Percentiles rank a stretch among this genome's conserved stretches.
These are phyloP conservation scores for Psilocybe cyanescens DNA, from an alignment of 768 basidiomycete species.

Conservation along the genomic window DNA sequence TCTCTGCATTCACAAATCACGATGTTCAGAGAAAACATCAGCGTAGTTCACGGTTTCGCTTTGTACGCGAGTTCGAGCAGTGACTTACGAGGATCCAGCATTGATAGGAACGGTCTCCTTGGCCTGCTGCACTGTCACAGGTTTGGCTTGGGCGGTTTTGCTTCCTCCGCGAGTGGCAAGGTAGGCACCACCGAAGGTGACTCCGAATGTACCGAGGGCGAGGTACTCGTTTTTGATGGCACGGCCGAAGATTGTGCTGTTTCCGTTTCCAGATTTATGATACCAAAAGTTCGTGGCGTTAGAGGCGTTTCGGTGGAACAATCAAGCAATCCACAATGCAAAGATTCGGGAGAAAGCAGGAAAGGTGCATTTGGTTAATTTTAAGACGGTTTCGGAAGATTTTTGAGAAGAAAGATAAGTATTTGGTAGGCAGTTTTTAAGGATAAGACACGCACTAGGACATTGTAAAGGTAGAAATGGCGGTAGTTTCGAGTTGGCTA, in stretches of 20 bases:
- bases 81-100: slow-evolving; percentile 69
- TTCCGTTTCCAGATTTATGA: background rate
- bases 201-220: slow-evolving; percentile 66
- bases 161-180: slow-evolving; percentile 61
- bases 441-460: slow-evolving; percentile 23
- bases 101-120: slow-evolving; percentile 67
- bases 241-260: slow-evolving; percentile 78
- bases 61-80: background rate
- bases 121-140: slow-evolving; percentile 56
- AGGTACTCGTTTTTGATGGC: slow-evolving; percentile 84
- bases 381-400: background rate
- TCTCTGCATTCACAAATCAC: slow-evolving; percentile 51
- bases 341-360: background rate
- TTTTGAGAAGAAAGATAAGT: background rate
- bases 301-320: background rate
- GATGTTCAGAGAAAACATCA: background rate
- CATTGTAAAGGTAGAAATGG: slow-evolving; percentile 17
- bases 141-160: slow-evolving; percentile 41
- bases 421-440: background rate
- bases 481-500: slow-evolving; percentile 10
- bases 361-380: background rate
- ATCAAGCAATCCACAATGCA: background rate
- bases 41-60: background rate
- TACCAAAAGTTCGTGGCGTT: background rate
- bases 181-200: slow-evolving; percentile 56